phyloP scores from a whole-genome alignment of 108 stramenopile genomes.

The Fistulifera pelliculosa region DNA sequence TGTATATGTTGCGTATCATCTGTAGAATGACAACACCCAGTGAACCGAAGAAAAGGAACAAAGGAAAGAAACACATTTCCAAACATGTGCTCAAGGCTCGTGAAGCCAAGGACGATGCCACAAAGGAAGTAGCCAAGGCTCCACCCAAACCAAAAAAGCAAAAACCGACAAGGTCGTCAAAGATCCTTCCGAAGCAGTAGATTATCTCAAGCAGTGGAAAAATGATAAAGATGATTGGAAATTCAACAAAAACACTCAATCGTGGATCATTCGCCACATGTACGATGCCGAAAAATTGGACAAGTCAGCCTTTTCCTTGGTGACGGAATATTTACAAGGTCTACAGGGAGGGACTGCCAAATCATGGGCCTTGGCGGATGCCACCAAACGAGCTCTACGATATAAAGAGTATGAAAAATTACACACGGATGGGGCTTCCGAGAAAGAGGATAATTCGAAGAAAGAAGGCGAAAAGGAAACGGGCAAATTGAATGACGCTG shows the following conservation, averaged over 20 bases:
- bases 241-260: slow-evolving; percentile 93
- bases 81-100: slow-evolving; percentile 57
- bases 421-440: slow-evolving; percentile 12
- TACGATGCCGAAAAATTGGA: slow-evolving; percentile 72
- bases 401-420: slow-evolving; percentile 63
- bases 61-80: slow-evolving; percentile 52
- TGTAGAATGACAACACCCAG: too few species aligned
- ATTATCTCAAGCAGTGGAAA: background rate
- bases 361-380: slow-evolving; percentile 43
- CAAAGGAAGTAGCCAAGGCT: too few species aligned
- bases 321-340: slow-evolving; percentile 58
- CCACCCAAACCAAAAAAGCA: too few species aligned
- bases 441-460: slow-evolving; percentile 11
- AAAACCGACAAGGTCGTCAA: too few species aligned
- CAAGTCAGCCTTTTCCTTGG: slow-evolving; percentile 45
- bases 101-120: slow-evolving; percentile 13
- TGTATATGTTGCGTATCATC: too few species aligned
- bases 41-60: background rate
- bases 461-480: slow-evolving; percentile 1
- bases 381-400: slow-evolving; percentile 44
- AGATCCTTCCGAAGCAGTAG: too few species aligned
- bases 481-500: slow-evolving; percentile 10
- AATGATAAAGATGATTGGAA: slow-evolving; percentile 46
- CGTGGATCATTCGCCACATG: slow-evolving; percentile 87
- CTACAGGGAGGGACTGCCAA: slow-evolving; percentile 37